Evolutionary conservation across 305 asterid species (phyloP), one percentile per base, ranked within the genome.

Genomic region (Caryopteris hybrid): DNA sequence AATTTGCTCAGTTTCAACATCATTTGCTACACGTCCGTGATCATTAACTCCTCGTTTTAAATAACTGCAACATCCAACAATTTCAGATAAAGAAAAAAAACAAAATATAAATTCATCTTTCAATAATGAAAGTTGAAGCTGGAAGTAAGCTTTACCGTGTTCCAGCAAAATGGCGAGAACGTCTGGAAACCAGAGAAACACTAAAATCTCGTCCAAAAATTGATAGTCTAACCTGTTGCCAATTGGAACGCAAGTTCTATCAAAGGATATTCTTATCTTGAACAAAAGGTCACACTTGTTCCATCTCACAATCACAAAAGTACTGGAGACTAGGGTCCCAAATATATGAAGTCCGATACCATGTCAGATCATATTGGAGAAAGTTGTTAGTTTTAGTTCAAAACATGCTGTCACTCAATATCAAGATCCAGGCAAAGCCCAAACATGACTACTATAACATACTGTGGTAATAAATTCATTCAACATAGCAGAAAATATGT

Each of bases 101-200:
- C 12, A 55, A 69, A 33, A 48, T 13, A 36, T 43, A 45, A 16
- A 7, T 42, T 16, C 47, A 72, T 55, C 52, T 50, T 23, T 17
- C 18, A 42, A 60, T 61, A 36, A 61, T 27, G 51, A n/a, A 41
- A n/a, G n/a, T n/a, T 53, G 65, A 34, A 58, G n/a, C 46, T 53
- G 10, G 59, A 42, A 69, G 31, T 16, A 45, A 48, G 64, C 54
- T 38, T 63, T 84, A 94, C 97, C 99, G 99, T 68, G 99, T 94
- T 64, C 99, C 99, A 47, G 99, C 99, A 87, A 94, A 94, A 79
- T 94, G 99, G 68, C 97, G 95, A 72, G 99, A 94, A 62, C 99
- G 95, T 73, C 99, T 91, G 71, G 99, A 89, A 79, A 91, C 59
- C 78, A 94, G 78, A 79, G 96, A 70, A 66, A 87, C 93, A 65